phyloP scores from a whole-genome alignment of 441 rosid species.

The Pelargonium cotyledonis region DNA sequence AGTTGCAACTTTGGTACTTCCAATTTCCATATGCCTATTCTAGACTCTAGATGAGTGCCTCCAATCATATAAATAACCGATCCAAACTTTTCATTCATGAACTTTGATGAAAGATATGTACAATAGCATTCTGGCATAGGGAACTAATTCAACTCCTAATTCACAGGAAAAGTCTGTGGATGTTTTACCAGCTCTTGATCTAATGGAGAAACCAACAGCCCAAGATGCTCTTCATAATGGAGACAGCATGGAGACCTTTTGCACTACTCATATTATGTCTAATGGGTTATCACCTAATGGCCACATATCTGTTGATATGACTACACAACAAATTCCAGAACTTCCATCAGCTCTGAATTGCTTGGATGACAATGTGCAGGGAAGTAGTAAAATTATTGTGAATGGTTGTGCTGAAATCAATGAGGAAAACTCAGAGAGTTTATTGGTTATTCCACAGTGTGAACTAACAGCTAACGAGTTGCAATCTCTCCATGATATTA shows the following conservation, averaged over 20 bases:
- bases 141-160: constrained; percentile 47
- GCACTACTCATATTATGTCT: constrained; percentile 12
- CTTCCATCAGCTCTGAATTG: constrained; percentile 6
- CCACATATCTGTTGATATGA: constrained; percentile 12
- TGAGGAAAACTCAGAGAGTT: constrained; percentile 23
- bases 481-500: constrained; percentile 35
- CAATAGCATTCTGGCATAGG: constrained; percentile 62
- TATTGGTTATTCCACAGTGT: constrained; percentile 46
- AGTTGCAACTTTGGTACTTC: constrained; percentile 52
- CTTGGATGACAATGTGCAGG: constrained; percentile 17
- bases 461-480: constrained; percentile 41
- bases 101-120: constrained; percentile 68
- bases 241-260: constrained; percentile 18
- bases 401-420: constrained; percentile 25
- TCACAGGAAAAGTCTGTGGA: constrained; percentile 44
- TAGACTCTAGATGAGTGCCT: constrained; percentile 67
- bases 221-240: constrained; percentile 23
- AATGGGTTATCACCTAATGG: constrained; percentile 18
- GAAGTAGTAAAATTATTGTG: constrained; percentile 15
- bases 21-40: constrained; percentile 48
- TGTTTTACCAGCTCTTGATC: constrained; percentile 33
- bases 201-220: constrained; percentile 42
- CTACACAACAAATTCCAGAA: constrained; percentile 17
- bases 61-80: constrained; percentile 59
- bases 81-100: constrained; percentile 59